These are phyloP conservation scores for Pseudoperonospora humuli DNA, from an alignment of 352 stramenopile genomes.

Conservation along the genomic window DNA sequence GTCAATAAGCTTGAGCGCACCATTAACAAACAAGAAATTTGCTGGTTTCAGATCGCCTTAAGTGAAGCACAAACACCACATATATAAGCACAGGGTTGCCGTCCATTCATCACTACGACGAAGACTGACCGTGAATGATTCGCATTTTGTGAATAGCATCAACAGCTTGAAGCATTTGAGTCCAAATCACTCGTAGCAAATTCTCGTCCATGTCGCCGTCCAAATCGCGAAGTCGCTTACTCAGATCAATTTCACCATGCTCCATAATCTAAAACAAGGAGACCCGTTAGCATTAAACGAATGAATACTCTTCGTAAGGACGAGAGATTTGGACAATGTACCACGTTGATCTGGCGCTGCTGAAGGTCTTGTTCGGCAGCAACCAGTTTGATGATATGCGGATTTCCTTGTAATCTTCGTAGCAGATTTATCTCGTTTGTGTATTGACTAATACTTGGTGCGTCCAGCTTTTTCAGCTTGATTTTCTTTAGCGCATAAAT, in stretches of 20 bases:
- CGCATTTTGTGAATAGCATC: slow-evolving; percentile 93
- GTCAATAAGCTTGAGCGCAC: slow-evolving; percentile 95
- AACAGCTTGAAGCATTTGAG: slow-evolving; percentile 98
- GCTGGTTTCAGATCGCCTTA: slow-evolving; percentile 91
- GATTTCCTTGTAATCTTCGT: slow-evolving; percentile 88
- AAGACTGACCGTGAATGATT: slow-evolving; percentile 84
- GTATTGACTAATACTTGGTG: slow-evolving; percentile 90
- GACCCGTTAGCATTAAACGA: neutral
- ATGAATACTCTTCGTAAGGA: neutral
- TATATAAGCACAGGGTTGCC: neutral
- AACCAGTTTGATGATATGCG: slow-evolving; percentile 94
- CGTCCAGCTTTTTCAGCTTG: slow-evolving; percentile 90
- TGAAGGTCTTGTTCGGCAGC: slow-evolving; percentile 90
- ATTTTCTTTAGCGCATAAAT: slow-evolving; percentile 98
- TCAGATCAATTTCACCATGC: slow-evolving; percentile 95
- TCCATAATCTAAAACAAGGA: slow-evolving; percentile 87
- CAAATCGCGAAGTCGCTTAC: slow-evolving; percentile 83
- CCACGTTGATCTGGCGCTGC: slow-evolving; percentile 65
- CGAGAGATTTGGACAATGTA: slow-evolving; percentile 10
- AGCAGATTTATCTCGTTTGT: slow-evolving; percentile 97
- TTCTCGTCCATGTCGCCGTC: slow-evolving; percentile 91
- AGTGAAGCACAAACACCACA: slow-evolving; percentile 1
- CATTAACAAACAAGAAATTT: slow-evolving; percentile 97
- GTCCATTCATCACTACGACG: neutral
- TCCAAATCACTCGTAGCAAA: slow-evolving; percentile 96